Percentiles rank a stretch among this genome's conserved stretches.
Conservation (phyloP, 2,329 filamentous ascomycete species). For the Zalaria sp. region DNA sequence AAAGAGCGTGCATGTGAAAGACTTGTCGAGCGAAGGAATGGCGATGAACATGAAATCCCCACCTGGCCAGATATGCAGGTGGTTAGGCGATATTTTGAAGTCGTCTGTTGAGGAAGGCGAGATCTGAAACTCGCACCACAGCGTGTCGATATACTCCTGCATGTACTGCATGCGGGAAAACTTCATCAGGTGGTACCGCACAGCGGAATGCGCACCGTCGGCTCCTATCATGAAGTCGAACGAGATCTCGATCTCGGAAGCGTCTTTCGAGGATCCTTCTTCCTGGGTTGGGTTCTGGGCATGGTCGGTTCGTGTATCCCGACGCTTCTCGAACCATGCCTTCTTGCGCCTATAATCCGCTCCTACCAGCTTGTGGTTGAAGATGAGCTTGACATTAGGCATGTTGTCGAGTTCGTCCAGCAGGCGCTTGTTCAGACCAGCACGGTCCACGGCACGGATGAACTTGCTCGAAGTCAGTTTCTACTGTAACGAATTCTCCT, state of each 20-base stretch:
- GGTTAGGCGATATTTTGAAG: constrained; percentile 78
- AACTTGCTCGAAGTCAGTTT: constrained; percentile 34
- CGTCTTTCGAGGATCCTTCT: constrained; percentile 11
- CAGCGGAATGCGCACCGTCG: constrained; percentile 86
- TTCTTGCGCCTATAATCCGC: constrained; percentile 67
- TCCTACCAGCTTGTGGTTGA: constrained; percentile 85
- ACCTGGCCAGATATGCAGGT: constrained; percentile 95
- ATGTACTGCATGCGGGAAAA: constrained; percentile 78
- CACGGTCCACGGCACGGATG: constrained; percentile 77
- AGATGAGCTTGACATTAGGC: constrained; percentile 82
- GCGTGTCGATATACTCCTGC: constrained; percentile 88
- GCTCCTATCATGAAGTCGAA: constrained; percentile 92
- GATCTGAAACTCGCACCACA: constrained; percentile 95
- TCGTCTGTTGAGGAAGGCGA: constrained; percentile 24
- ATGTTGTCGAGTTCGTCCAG: constrained; percentile 71
- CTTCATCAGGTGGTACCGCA: constrained; percentile 93
- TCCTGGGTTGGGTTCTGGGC: constrained; percentile 9
- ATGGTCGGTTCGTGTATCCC: constrained; percentile 12
- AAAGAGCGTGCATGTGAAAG: constrained; percentile 92
- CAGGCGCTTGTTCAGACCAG: constrained; percentile 65
- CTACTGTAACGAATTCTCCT: neutral
- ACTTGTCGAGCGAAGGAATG: constrained; percentile 74
- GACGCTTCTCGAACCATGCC: constrained; percentile 68
- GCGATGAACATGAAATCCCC: constrained; percentile 97
- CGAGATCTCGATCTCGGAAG: constrained; percentile 58